These are phyloP conservation scores for Thalassiosira hispida DNA, from an alignment of 352 stramenopile species.

Conservation along the genomic window DNA sequence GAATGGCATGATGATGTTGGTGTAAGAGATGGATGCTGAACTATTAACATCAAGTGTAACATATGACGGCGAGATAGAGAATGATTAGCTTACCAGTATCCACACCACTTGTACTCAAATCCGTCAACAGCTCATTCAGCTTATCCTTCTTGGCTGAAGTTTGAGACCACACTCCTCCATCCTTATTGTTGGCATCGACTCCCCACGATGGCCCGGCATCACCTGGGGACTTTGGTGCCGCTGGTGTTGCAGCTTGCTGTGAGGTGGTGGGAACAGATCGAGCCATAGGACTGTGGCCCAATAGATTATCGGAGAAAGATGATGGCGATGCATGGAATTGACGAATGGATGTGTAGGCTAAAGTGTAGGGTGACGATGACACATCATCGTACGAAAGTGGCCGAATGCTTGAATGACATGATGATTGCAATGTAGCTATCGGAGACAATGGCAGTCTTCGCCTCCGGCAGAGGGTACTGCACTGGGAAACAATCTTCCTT, in stretches of 20 bases:
- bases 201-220: slow-evolving; percentile 56
- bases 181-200: slow-evolving; percentile 60
- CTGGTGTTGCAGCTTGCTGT: neutral
- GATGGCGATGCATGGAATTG: slow-evolving; percentile 9
- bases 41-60: neutral
- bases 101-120: slow-evolving; percentile 43
- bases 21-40: neutral
- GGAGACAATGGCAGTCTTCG: neutral
- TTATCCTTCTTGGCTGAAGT: slow-evolving; percentile 84
- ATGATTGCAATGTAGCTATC: slow-evolving; percentile 1
- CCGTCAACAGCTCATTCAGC: slow-evolving; percentile 69
- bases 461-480: slow-evolving; percentile 5
- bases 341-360: slow-evolving; percentile 9
- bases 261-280: slow-evolving; percentile 17
- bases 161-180: slow-evolving; percentile 80
- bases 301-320: slow-evolving; percentile 61
- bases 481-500: slow-evolving; percentile 7
- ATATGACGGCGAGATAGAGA: neutral
- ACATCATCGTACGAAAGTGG: neutral
- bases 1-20: neutral
- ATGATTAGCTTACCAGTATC: slow-evolving; percentile 37
- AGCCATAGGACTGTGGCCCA: slow-evolving; percentile 81
- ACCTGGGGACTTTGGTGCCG: slow-evolving; percentile 35
- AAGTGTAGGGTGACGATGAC: neutral
- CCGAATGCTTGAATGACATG: neutral